phyloP scores from a whole-genome alignment of 1,284 basidiomycete genomes.

The Apiotrichum sp. region DNA sequence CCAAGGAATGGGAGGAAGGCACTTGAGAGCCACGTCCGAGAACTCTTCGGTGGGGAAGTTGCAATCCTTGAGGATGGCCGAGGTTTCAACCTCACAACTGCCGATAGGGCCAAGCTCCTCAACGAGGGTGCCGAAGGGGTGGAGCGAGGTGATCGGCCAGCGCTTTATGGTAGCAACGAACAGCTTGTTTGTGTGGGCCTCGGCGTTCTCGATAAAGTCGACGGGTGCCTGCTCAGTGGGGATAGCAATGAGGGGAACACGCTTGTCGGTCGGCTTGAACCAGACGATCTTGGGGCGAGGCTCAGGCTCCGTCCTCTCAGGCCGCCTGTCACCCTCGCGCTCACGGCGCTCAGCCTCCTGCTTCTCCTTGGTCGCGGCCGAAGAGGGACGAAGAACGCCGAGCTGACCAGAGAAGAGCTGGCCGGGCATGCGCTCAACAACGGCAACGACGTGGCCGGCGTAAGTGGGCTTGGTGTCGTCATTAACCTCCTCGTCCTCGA shows the following conservation, averaged over 20 bases:
- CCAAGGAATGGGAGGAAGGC: constrained; percentile 77
- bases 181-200: constrained; percentile 79
- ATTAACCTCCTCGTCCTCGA: constrained; percentile 97
- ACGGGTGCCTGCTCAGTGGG: constrained; percentile 97
- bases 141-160: constrained; percentile 77
- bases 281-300: constrained; percentile 95
- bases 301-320: constrained; percentile 69
- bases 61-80: constrained; percentile 94
- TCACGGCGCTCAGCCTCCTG: constrained; percentile 96
- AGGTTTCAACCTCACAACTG: constrained; percentile 94
- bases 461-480: constrained; percentile 82
- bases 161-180: constrained; percentile 99
- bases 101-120: constrained; percentile 99
- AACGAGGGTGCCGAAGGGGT: constrained; percentile 97
- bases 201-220: constrained; percentile 93
- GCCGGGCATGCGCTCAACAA: constrained; percentile 97
- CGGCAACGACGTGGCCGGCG: constrained; percentile 95
- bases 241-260: constrained; percentile 96
- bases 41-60: constrained; percentile 96
- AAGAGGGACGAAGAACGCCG: constrained; percentile 89
- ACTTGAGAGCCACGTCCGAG: constrained; percentile 87
- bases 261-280: constrained; percentile 99
- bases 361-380: constrained; percentile 98
- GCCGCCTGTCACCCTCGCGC: constrained; percentile 70
- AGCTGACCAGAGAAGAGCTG: constrained; percentile 97